Evolutionary conservation across 1,139 yeast genomes (phyloP).

Genomic region (Meyerozyma elateridarum): DNA sequence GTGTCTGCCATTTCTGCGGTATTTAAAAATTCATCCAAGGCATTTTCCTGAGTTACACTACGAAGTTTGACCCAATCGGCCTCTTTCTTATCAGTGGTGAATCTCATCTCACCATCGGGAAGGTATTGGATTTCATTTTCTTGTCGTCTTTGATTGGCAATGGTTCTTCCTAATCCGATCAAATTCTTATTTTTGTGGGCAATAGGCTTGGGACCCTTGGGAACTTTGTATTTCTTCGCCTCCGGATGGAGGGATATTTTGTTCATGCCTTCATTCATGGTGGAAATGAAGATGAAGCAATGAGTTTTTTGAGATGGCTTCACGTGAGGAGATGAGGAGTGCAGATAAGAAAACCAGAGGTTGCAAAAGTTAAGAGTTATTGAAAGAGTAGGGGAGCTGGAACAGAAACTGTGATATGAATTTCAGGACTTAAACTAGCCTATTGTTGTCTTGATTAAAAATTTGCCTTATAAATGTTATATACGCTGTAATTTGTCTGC

Average conservation of each 20-base stretch:
- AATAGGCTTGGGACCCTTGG: slow-evolving; percentile 89
- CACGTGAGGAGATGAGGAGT: slow-evolving; percentile 2
- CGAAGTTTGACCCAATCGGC: slow-evolving; percentile 86
- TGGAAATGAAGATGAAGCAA: neutral
- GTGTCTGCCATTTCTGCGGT: slow-evolving; percentile 96
- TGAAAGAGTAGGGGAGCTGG: neutral
- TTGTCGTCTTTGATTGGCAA: slow-evolving; percentile 66
- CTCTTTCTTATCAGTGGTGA: slow-evolving; percentile 77
- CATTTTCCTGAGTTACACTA: slow-evolving; percentile 91
- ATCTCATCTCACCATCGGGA: slow-evolving; percentile 84
- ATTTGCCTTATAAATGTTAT: too few relatives aligned
- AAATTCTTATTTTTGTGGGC: slow-evolving; percentile 78
- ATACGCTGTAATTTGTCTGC: too few relatives aligned
- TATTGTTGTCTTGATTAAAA: too few relatives aligned
- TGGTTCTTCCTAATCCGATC: slow-evolving; percentile 81
- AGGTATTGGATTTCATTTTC: slow-evolving; percentile 67
- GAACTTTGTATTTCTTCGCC: slow-evolving; percentile 54
- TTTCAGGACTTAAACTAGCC: too few relatives aligned
- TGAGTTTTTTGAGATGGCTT: slow-evolving; percentile 3
- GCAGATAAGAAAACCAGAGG: neutral
- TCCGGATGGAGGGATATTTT: slow-evolving; percentile 46
- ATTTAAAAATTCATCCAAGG: slow-evolving; percentile 88
- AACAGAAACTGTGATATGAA: too few relatives aligned
- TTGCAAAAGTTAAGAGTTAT: neutral
- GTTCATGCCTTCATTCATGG: slow-evolving; percentile 21